Base-by-base conservation (phyloP, 2,329 filamentous ascomycete genomes). In the Tolypocladium guangdongense region DNA sequence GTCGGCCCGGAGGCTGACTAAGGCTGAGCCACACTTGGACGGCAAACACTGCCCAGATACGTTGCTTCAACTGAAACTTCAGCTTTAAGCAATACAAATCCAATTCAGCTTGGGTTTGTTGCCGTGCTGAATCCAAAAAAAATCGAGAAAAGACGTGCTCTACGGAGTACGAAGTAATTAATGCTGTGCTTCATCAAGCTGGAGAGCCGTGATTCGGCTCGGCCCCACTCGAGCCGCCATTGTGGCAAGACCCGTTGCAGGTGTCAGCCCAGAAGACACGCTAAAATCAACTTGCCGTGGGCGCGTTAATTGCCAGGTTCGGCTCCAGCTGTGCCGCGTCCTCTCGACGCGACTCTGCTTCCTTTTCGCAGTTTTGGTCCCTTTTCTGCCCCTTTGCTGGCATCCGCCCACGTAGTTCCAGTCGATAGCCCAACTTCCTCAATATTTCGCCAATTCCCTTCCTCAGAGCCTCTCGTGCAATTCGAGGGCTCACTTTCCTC, bases 361-460 rank as follows among this genome's bases (percentile, higher is more conserved):
- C 8, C 43, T 32, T 46, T 46, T 11, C 27, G 6, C 20, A 32
- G 43, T 5, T 7, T 47, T 32, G 18, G 18, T 18, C 20, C 43
- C 8, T 32, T 18, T 20, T 14, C 35, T 36, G 35, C 35, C 35
- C 35, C 4, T 36, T 36, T 36, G 6, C 35, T 18, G 35, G 35
- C 35, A 36, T 36, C 35, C 35, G 18, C 14, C 35, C 7, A 36
- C 35, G 3, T 20, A 20, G 18, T n/a, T 24, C 45, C 22, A 24
- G 22, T 48, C 45, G 35, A 20, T 12, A 32, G 8, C 45, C n/a
- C 38, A 20, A 20, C 27, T 48, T 56, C 59, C 52, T 39, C 27
- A 47, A 37, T 47, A 52, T 55, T 57, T 55, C 55, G 62, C 57
- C 57, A 46, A 54, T 55, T 57, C 55, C 51, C 49, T 53, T 54